Base-by-base conservation (phyloP, 768 basidiomycete genomes). In the Tricholoma terreum region DNA sequence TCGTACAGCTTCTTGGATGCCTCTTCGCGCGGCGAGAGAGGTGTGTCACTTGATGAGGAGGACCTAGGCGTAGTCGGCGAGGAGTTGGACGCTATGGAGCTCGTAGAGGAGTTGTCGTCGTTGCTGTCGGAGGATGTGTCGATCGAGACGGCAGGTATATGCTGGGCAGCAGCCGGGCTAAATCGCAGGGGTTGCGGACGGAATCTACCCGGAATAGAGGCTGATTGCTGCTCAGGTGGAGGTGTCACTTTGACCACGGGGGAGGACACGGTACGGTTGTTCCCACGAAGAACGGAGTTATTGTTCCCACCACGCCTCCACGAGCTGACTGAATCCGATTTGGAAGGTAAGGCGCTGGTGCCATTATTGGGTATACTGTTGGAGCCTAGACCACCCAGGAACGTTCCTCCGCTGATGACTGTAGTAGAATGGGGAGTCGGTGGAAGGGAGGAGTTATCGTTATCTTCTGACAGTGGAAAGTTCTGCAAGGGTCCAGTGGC, bases 1-100 rank as follows among this genome's bases (percentile, higher is more conserved):
- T 93, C 92, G 69, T 91, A 93, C 58, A 92, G 73, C 75, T 89
- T 91, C 83, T 91, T 93, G 38, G 86, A 71, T 10, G 85, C 91
- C 74, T 92, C 90, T 73, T 93, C 91, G 75, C 91, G 87, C 69
- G 88, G 87, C 73, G 89, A 90, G 64, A 92, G 84, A 55, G 86
- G 82, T 60, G 72, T 73, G 51, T 77, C 80, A 60, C 77, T 78
- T 35, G 87, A 89, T 46, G 85, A 81, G 42, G 85, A 80, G 15
- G 89, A 87, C 61, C 82, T 83, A 10, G 91, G 89, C 1, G 90
- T 91, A 42, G 85, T 83, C 3, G 91, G 90, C 56, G 90, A 86
- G n/a, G 86, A 85, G 59, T 77, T 75, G 59, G 77, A 76, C 6
- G 67, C 70, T 14, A 65, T 68, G 45, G 78, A 77, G 60, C 76